Base-by-base conservation (phyloP, 352 stramenopile species). In the Achlya hypogyna region DNA sequence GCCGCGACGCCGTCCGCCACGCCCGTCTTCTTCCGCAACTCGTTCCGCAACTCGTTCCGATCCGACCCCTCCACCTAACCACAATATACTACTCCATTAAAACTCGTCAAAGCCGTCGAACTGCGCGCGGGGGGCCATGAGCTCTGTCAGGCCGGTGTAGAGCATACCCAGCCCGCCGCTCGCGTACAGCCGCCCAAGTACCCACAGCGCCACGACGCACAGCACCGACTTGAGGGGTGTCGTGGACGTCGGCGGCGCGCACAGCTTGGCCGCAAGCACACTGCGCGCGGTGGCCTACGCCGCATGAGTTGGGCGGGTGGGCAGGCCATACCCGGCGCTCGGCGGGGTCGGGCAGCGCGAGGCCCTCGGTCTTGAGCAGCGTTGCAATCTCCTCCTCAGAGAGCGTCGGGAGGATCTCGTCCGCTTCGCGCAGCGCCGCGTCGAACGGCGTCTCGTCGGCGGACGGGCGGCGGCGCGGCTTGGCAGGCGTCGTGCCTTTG, bases 371-470 rank as follows among this genome's bases (percentile, higher is more conserved):
- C 14, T 70, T 60, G 1, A 92, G 72, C 58, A 93, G 74, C 29
- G 78, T 69, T 6, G 79, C 74, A 70, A 92, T 91, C 67, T 91
- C 74, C 31, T 77, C 70, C 49, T 78, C 89, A 0, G 77, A 80
- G 82, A 93, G 91, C 25, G 81, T 84, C 67, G 82, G 73, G n/a
- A 94, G 72, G 16, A 93, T 71, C 16, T 71, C 71, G 6, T 75
- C 69, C 8, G 63, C 63, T 31, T 42, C 43, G 9, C 47, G 25
- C 38, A 27, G 43, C 12, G 60, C 60, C 5, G 40, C 42, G 27
- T 67, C 4, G 23, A 60, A 60, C 14, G 49, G 2, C 25, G 49
- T 22, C 22, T 49, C 42, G 42, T 49, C 18, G n/a, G n/a, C n/a
- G n/a, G n/a, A n/a, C n/a, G n/a, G n/a, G n/a, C n/a, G n/a, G n/a